phyloP scores from a whole-genome alignment of 768 basidiomycete genomes.

The Rubroboletus satanas region DNA sequence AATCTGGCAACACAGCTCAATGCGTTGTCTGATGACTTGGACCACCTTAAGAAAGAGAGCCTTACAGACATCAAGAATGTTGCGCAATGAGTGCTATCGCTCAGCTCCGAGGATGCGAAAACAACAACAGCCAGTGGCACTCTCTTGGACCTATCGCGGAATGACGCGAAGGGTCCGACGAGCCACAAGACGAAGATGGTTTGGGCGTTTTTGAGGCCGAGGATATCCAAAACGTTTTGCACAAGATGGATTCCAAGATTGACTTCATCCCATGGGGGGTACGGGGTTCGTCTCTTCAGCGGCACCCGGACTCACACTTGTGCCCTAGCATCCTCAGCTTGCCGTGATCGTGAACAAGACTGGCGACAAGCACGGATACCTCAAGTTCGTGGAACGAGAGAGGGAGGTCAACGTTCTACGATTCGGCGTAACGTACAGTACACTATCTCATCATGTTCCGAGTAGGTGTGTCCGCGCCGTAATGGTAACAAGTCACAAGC shows the following conservation, averaged over 20 bases:
- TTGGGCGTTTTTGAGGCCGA: not conserved
- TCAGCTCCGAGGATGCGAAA: not conserved
- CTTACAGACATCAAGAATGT: not conserved
- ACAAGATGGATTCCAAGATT: not conserved
- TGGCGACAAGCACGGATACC: not conserved
- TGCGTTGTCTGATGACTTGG: not conserved
- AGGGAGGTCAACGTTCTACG: constrained; percentile 4
- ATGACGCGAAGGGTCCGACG: not conserved
- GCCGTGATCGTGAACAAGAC: not conserved
- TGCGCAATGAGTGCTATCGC: not conserved
- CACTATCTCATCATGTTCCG: too few relatives aligned
- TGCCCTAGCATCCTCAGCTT: constrained; percentile 11
- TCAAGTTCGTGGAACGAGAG: constrained; percentile 9
- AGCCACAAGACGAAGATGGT: not conserved
- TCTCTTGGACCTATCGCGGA: not conserved
- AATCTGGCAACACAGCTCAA: not conserved
- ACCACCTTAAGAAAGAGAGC: not conserved
- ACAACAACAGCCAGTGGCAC: not conserved
- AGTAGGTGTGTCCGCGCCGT: too few relatives aligned
- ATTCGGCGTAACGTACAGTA: too few relatives aligned
- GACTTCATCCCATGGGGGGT: not conserved
- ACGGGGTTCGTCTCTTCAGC: not conserved
- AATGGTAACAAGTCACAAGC: too few relatives aligned
- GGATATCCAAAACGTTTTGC: not conserved
- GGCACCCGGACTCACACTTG: not conserved